Base-by-base conservation (phyloP, 2,329 filamentous ascomycete genomes). In the Gliomastix tumulicola region DNA sequence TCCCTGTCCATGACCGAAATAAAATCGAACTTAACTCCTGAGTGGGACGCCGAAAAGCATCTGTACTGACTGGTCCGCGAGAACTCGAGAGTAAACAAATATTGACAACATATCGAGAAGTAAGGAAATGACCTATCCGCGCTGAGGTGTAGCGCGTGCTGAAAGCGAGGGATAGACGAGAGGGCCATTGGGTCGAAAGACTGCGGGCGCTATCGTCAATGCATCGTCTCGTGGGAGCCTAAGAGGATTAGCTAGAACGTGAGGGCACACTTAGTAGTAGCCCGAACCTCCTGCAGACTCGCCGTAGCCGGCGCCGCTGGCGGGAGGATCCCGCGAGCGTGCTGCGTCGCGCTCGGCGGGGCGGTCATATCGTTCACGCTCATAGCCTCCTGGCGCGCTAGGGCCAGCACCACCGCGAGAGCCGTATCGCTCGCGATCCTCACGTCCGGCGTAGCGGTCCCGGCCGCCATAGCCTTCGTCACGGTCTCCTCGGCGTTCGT, bases 351-450 rank as follows among this genome's bases (percentile, higher is more conserved):
- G 63, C 18, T 67, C 63, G 35, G 51, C 53, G 36, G 52, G 57
- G 36, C 69, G 67, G 36, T 76, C 69, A 34, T 71, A 71, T 40
- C 68, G 63, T 12, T 66, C 63, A 35, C 63, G 60, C 13, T 71
- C 71, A 41, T 72, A 70, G 28, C 65, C 66, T 42, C 66, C 60
- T 13, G 25, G 25, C n/a, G 13, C 25, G 25, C 25, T 28, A 40
- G 54, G 49, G 38, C 58, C 53, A 21, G 39, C 49, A 21, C 51
- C 55, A 34, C 55, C 53, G 32, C 60, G 62, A 35, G 54, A 46
- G n/a, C 50, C 50, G 38, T 66, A 64, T 38, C 62, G 60, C 16
- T 66, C 64, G 30, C 63, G 60, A 33, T 71, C 68, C 15, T 72
- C 65, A 40, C 67, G 66, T 32, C 62, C 62, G 37, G 50, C 65